Evolutionary conservation across 768 basidiomycete genomes (phyloP), one percentile per base, ranked within the genome.

Genomic region (Termitomyces eurrhizus): DNA sequence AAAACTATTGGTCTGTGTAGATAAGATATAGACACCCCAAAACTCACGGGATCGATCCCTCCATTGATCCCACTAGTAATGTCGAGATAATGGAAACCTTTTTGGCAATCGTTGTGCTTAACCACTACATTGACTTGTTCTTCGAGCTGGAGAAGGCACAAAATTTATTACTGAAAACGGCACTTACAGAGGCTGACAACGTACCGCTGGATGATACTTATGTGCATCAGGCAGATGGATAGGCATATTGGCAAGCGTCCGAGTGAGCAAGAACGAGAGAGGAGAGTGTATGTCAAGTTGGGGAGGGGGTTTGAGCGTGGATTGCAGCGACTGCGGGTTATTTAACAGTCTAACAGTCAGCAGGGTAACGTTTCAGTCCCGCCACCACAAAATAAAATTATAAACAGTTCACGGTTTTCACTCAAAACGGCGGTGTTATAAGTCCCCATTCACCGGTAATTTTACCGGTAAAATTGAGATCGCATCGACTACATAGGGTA

Each of bases 201-300:
- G 57, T 24, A 65, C 64, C 46, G 50, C 57, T 16, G 64, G 64
- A 35, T 46, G 58, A 51, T 57, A 65, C 24, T 57, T 65, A 18
- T 65, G 64, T 16, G 36, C 36, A 26, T 65, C 64, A 5, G 61
- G 61, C 8, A 65, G 32, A 62, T 65, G 64, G 8, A 65, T 51
- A 29, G 64, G 61, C 64, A 61, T 59, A 37, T 29, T 49, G 32
- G 33, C 8, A 36, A 32, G 26, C 18, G 41, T 21, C 12, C 36
- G 21, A 9, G 39, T 42, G 32, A n/a, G 26, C 18, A 41, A 36
- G 32, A 26, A 52, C 8, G n/a, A 29, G 26, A 52, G 26, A 37
- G 11, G 21, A 32, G 45, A 7, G 18, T 52, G 37, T 13, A 18
- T 51, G 35, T 55, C 39, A 29, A 45, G 37, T n/a, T 51, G 60